Base-by-base conservation (phyloP, 768 basidiomycete species). In the Psilocybe cyanescens region DNA sequence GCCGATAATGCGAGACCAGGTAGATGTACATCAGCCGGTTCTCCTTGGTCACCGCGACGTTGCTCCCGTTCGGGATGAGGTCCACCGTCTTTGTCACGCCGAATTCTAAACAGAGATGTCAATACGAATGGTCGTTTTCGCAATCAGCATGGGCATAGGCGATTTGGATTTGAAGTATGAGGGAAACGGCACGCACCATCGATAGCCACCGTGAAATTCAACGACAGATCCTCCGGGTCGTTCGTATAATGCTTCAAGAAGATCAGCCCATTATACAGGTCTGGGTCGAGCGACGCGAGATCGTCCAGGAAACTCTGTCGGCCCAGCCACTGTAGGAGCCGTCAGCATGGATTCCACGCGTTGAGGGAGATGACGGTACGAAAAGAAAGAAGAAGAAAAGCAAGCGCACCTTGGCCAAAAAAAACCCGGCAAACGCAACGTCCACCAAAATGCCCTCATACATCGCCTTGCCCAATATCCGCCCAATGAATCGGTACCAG, bases 361-460 rank as follows among this genome's bases (percentile, higher is more conserved):
- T 56, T 17, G 8, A 50, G 60, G 60, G 3, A 61, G 41, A 41
- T 41, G 17, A 44, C 1, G 51, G n/a, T 39, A 35, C 48, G 17
- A 50, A 33, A 14, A n/a, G 16, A 51, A 35, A 8, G 4, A 35
- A 49, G 39, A 35, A 8, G 47, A 14, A 49, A 12, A 9, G n/a
- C 48, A 44, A 0, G 16, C 75, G 35, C 55, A 90, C 88, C 83
- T 94, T 95, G 6, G 92, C 86, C 57, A 97, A 80, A 82, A 99
- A 99, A 81, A 99, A 99, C 2, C 88, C 86, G 3, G 97, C 96
- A 72, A 99, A 99, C 0, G 91, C 91, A 2, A 98, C 94, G 65
- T 98, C 95, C 14, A 97, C 89, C 6, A 99, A 79, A 49, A 99
- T 97, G 1, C 96, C 95, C 56, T 98, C 94, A 68, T 99, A 99